Percentiles rank a stretch among this genome's conserved stretches.
These are phyloP conservation scores for Cryptococcus deneoformans DNA, from an alignment of 1,284 basidiomycete genomes.

Conservation along the genomic window DNA sequence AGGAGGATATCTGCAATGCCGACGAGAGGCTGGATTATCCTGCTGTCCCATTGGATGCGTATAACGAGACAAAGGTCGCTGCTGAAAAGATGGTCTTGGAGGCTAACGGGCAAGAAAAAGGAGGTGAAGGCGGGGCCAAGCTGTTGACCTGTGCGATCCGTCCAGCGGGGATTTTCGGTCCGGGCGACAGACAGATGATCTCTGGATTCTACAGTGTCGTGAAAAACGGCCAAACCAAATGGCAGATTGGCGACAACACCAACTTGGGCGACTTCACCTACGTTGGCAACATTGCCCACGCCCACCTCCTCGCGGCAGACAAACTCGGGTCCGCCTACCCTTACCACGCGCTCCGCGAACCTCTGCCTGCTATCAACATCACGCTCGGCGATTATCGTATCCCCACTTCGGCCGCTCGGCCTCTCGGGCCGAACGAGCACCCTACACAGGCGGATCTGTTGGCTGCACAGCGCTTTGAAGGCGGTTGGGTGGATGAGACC, in stretches of 20 bases:
- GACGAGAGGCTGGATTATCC: slow-evolving; percentile 87
- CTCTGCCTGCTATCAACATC: slow-evolving; percentile 62
- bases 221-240: slow-evolving; percentile 77
- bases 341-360: slow-evolving; percentile 54
- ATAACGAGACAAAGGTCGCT: slow-evolving; percentile 94
- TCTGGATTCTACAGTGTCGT: slow-evolving; percentile 77
- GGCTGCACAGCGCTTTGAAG: slow-evolving; percentile 57
- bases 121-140: not conserved
- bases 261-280: slow-evolving; percentile 99
- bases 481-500: slow-evolving; percentile 43
- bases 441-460: slow-evolving; percentile 57
- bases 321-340: slow-evolving; percentile 46
- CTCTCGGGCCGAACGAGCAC: slow-evolving; percentile 71
- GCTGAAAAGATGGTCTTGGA: slow-evolving; percentile 81
- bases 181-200: slow-evolving; percentile 88
- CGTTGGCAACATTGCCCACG: slow-evolving; percentile 92
- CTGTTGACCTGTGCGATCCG: slow-evolving; percentile 86
- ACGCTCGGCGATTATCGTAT: slow-evolving; percentile 63
- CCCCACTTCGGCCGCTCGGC: slow-evolving; percentile 73
- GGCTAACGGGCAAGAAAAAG: slow-evolving; percentile 76
- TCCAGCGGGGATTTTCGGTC: slow-evolving; percentile 96
- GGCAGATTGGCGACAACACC: slow-evolving; percentile 90
- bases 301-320: slow-evolving; percentile 92
- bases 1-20: slow-evolving; percentile 69
- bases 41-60: slow-evolving; percentile 76